These are phyloP conservation scores for Coccomyxa sp. DNA, from an alignment of 139 green algal genomes.

Conservation along the genomic window DNA sequence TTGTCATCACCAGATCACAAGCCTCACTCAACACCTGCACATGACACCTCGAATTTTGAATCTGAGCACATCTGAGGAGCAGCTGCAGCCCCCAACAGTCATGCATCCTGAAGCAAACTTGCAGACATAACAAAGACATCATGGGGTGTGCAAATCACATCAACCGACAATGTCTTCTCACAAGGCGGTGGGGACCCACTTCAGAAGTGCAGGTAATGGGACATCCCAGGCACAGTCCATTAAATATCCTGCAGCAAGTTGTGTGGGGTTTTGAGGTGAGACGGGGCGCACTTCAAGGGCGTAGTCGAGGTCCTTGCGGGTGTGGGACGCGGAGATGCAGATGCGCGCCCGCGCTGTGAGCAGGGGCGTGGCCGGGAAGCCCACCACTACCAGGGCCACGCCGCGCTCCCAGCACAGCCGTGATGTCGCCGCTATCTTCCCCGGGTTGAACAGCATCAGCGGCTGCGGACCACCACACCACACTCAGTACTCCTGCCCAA, in stretches of 20 bases:
- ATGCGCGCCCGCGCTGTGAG: constrained; percentile 77
- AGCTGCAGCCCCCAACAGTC: not conserved
- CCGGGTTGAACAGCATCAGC: constrained; percentile 94
- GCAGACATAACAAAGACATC: not conserved
- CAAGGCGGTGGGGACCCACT: not conserved
- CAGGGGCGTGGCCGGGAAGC: constrained; percentile 93
- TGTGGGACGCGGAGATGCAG: constrained; percentile 94
- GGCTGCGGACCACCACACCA: constrained; percentile 43
- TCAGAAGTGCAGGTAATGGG: not conserved
- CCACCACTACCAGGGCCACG: constrained; percentile 93
- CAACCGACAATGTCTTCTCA: not conserved
- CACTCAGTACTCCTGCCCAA: not conserved
- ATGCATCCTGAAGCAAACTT: not conserved
- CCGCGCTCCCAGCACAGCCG: constrained; percentile 65
- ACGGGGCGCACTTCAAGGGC: constrained; percentile 58
- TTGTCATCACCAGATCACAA: constrained; percentile 14
- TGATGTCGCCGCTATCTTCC: constrained; percentile 74
- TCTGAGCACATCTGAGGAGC: not conserved
- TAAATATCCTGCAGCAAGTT: not conserved
- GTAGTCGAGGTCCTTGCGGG: constrained; percentile 82
- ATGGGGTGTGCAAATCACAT: too few species aligned
- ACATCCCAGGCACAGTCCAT: not conserved
- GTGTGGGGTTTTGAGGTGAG: not conserved
- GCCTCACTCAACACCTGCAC: constrained; percentile 38
- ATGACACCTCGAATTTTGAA: too few species aligned